Percentiles rank a stretch among this genome's conserved stretches.
phyloP scores from a whole-genome alignment of 2,329 filamentous ascomycete species.

The Zymoseptoria brevis region DNA sequence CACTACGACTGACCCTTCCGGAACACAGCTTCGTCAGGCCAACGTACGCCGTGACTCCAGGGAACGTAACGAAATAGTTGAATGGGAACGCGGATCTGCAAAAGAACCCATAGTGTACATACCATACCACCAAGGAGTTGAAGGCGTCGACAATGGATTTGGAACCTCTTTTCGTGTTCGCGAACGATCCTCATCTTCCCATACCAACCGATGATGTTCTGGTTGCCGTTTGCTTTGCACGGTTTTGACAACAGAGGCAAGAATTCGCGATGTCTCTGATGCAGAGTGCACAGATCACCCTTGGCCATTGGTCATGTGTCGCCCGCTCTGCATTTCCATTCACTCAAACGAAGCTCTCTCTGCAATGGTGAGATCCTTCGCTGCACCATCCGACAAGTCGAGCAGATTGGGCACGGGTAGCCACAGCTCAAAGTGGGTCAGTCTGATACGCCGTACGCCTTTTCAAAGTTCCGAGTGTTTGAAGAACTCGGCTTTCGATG shows the following conservation, averaged over 20 bases:
- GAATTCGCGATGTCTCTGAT: not conserved
- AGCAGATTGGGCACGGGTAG: not conserved
- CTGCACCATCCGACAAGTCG: not conserved
- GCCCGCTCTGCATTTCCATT: not conserved
- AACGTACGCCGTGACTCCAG: constrained; percentile 66
- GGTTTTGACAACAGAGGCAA: not conserved
- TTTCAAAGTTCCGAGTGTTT: not conserved
- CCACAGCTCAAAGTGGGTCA: not conserved
- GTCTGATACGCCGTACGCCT: not conserved
- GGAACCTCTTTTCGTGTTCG: not conserved
- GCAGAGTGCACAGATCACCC: not conserved
- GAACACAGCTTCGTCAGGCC: constrained; percentile 67
- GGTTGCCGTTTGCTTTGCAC: not conserved
- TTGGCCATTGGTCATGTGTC: not conserved
- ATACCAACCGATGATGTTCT: not conserved
- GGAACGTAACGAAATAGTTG: constrained; percentile 48
- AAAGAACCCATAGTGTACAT: not conserved
- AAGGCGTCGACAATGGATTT: not conserved
- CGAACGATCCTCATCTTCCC: not conserved
- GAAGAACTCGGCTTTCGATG: not conserved
- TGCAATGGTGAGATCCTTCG: not conserved
- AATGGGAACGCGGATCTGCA: not conserved
- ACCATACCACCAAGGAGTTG: not conserved
- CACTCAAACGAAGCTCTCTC: not conserved
- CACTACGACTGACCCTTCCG: constrained; percentile 5